A percentile compares a stretch with the other conserved stretches of the same genome.
Evolutionary conservation across 1,284 basidiomycete species (phyloP).

Genomic region (Moesziomyces antarcticus): DNA sequence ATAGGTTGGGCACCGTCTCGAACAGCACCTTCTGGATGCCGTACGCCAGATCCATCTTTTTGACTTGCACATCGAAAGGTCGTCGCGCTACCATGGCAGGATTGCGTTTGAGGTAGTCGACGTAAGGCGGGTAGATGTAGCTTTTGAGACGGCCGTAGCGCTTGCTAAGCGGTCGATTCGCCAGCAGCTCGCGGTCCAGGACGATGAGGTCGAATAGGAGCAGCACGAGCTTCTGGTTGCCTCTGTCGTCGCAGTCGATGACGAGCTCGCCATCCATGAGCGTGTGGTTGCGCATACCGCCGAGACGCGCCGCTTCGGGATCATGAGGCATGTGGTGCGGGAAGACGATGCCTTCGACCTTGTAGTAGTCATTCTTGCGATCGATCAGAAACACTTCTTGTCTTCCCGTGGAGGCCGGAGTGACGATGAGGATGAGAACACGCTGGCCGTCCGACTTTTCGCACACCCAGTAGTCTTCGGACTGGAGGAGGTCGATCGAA

Average conservation of each 20-base stretch:
- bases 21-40: conserved; percentile 85
- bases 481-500: conserved; percentile 42
- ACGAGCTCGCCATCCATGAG: conserved; percentile 95
- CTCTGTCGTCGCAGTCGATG: conserved; percentile 78
- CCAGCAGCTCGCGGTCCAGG: conserved; percentile 85
- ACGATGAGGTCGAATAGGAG: conserved; percentile 95
- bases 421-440: conserved; percentile 84
- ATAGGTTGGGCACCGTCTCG: conserved; percentile 84
- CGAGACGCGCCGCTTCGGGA: conserved; percentile 10
- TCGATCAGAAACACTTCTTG: conserved; percentile 83
- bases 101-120: conserved; percentile 77
- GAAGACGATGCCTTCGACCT: conserved; percentile 78
- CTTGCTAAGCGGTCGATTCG: conserved; percentile 82
- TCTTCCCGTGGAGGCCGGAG: conserved; percentile 70
- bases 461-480: conserved; percentile 87
- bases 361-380: conserved; percentile 88
- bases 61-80: conserved; percentile 87
- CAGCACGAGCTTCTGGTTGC: conserved; percentile 75
- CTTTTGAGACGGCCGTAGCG: conserved; percentile 86
- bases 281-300: conserved; percentile 74
- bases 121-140: conserved; percentile 85
- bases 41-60: conserved; percentile 89
- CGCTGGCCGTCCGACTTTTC: conserved; percentile 99
- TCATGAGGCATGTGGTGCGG: conserved; percentile 70
- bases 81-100: conserved; percentile 75